phyloP scores from a whole-genome alignment of 2,329 filamentous ascomycete species.

The Atkinsonella hypoxylon region DNA sequence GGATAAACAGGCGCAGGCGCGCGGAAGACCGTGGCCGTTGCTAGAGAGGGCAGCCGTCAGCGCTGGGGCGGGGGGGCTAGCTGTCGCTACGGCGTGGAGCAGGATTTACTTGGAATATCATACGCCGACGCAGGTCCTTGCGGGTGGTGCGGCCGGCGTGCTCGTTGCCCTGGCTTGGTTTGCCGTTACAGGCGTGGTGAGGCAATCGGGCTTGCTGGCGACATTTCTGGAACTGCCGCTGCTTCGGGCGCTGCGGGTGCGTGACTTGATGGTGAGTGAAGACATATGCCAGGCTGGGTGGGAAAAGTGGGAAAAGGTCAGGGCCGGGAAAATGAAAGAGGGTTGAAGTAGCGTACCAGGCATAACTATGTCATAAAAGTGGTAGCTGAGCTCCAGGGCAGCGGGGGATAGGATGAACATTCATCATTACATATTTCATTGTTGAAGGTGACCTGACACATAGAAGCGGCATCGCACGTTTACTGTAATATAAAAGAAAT shows the following conservation, averaged over 20 bases:
- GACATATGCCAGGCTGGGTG: slow-evolving; percentile 86
- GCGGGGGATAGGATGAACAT: too few relatives aligned
- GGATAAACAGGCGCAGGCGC: slow-evolving; percentile 2
- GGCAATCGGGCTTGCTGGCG: slow-evolving; percentile 56
- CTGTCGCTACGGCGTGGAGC: slow-evolving; percentile 63
- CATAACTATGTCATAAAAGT: too few relatives aligned
- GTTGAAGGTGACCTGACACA: background rate
- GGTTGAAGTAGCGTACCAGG: background rate
- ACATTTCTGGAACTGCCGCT: slow-evolving; percentile 59
- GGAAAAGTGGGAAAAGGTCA: slow-evolving; percentile 70
- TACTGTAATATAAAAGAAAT: background rate
- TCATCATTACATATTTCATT: too few relatives aligned
- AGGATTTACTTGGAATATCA: slow-evolving; percentile 90
- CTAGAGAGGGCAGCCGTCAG: slow-evolving; percentile 44
- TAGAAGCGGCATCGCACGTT: background rate
- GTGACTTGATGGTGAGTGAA: slow-evolving; percentile 79
- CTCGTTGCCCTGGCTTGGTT: slow-evolving; percentile 73
- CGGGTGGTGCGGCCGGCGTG: slow-evolving; percentile 60
- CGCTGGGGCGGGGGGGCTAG: slow-evolving; percentile 46
- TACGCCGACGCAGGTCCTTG: slow-evolving; percentile 76
- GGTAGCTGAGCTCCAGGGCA: too few relatives aligned
- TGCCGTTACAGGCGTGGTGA: slow-evolving; percentile 49
- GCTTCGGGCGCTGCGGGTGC: slow-evolving; percentile 54
- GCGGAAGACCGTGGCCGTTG: slow-evolving; percentile 40
- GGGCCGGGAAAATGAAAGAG: slow-evolving; percentile 18